Evolutionary conservation across 495 filamentous ascomycete genomes (phyloP), one percentile per base, ranked within the genome.

Genomic region (Penicillium nucicola): DNA sequence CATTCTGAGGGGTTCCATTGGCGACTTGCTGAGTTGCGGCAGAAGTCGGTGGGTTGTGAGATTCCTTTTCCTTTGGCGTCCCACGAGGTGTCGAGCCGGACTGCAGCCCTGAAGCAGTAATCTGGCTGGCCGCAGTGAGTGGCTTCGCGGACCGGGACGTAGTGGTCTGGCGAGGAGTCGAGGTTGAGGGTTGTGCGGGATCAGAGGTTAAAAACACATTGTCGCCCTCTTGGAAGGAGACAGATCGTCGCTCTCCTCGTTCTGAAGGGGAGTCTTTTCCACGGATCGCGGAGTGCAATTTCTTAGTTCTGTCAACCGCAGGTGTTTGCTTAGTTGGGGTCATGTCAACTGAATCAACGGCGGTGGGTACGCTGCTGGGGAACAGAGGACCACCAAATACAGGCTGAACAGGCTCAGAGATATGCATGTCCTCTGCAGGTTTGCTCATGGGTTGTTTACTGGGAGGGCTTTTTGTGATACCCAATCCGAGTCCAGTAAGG

Each of bases 401-500:
- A 10, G 19, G 17, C 31, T 50, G 52, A 22, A 28, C 45, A n/a
- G 52, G 31, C 12, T 25, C 14, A n/a, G 19, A 12, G 2, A 3
- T 18, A 35, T 12, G 7, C 25, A 28, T 28, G 25, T 45, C 43
- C 11, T 45, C 31, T 1, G 48, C 25, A 33, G 50, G 14, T 22
- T 50, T 15, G 1, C 42, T 3, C 5, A 45, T 40, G 0, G 36
- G 36, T n/a, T 52, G 42, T 28, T 59, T 63, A 34, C 42, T 47
- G 10, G 52, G 33, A 13, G 69, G 67, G 30, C 61, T 72, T 32
- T 46, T 45, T 0, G 67, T 67, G 5, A 70, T 67, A 11, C 67
- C 65, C 11, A 72, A 34, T 8, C 65, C 67, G 14, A 72, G 38
- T n/a, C 64, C 57, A 2, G 12, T 13, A 3, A 12, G 18, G 1